Base-by-base conservation (phyloP, 768 basidiomycete genomes). In the Collybiopsis luxurians region DNA sequence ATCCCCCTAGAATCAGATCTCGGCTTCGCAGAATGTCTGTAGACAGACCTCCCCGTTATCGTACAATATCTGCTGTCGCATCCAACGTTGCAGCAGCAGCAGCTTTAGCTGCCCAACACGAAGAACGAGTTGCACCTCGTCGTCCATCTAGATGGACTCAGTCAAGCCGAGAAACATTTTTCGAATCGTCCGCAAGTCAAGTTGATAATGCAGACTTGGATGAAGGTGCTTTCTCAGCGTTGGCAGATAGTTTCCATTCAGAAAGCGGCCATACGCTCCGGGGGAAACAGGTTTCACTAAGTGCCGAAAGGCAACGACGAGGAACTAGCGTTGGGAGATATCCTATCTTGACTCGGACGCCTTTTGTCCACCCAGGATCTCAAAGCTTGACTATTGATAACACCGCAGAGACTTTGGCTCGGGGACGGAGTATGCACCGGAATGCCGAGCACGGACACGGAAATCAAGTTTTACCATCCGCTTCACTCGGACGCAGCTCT, bases 211-310 rank as follows among this genome's bases (percentile, higher is more conserved):
- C 81, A 12, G 77, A 74, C 21, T 71, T 71, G 2, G 80, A 81
- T 47, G 85, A 85, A 7, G 75, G 78, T 5, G 75, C 79, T 5
- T 75, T 81, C 12, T 71, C 83, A 23, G 76, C 79, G 5, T 75
- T 94, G 67, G 78, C 83, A 2, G 89, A 89, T 27, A 92, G 90
- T 63, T 84, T 90, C 64, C 81, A 87, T 66, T 94, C 93, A 0
- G 93, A 94, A 54, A 71, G 78, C 19, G 82, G 81, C 2, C 72
- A 75, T 40, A 69, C 73, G 24, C 64, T 66, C 13, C 63, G 73
- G 13, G 73, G 77, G 52, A 85, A 83, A 66, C 80, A 79, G 26
- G 79, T 87, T 6, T 85, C 85, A 1, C 91, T 87, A 87, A 89
- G 83, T 63, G 79, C 76, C 34, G 87, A 89, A 59, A 74, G 80